Conservation (phyloP, 2,329 filamentous ascomycete species). For the Apiospora rasikravindrae region DNA sequence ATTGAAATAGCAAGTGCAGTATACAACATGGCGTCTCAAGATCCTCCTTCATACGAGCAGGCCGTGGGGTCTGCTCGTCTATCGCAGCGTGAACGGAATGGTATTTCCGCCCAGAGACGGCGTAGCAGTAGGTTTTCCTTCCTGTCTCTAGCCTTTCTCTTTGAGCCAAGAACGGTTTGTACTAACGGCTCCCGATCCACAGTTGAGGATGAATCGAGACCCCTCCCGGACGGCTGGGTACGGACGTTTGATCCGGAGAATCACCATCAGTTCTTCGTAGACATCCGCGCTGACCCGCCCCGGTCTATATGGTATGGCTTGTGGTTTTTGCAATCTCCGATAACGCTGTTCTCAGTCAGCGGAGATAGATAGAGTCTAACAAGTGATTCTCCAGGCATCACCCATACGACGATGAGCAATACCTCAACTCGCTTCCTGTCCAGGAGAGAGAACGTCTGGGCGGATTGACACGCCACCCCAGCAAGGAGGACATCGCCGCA, state of each 20-base stretch:
- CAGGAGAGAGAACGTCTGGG: constrained; percentile 55
- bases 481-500: constrained; percentile 46
- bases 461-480: constrained; percentile 40
- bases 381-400: constrained; percentile 47
- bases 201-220: constrained; percentile 63
- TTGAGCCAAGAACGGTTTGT: background rate
- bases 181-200: background rate
- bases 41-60: constrained; percentile 1
- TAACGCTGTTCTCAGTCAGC: background rate
- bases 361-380: background rate
- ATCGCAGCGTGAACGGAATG: constrained; percentile 5
- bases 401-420: constrained; percentile 63
- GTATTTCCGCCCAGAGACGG: background rate
- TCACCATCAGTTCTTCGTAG: constrained; percentile 67
- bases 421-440: constrained; percentile 51
- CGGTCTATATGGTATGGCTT: constrained; percentile 55
- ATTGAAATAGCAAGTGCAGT: background rate
- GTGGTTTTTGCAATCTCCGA: background rate
- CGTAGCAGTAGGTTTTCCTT: background rate
- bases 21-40: background rate
- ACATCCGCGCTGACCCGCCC: constrained; percentile 58
- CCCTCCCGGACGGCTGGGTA: constrained; percentile 61
- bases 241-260: constrained; percentile 58
- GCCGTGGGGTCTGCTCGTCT: background rate
- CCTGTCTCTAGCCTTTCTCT: background rate